phyloP scores from a whole-genome alignment of 225 moss, liverwort and hornwort genomes.

The Marchantia polymorpha region DNA sequence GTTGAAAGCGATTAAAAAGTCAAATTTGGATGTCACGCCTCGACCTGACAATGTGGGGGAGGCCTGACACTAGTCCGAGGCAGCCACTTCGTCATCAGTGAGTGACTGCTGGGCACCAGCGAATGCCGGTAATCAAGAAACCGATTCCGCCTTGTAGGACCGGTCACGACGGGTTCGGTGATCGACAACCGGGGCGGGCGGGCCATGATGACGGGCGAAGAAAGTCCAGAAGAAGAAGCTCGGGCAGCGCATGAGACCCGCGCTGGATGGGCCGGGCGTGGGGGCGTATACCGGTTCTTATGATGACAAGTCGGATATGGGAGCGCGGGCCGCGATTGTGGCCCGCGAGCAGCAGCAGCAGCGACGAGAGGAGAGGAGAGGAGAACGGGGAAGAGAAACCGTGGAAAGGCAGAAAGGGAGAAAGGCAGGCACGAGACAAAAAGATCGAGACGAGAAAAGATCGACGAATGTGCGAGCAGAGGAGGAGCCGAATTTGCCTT shows the following conservation, averaged over 20 bases:
- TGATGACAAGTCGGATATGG: neutral
- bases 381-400: neutral
- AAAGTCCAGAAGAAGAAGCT: neutral
- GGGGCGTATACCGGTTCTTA: neutral
- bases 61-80: too few relatives aligned
- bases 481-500: neutral
- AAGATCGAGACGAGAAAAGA: neutral
- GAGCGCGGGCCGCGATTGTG: slow-evolving; percentile 5
- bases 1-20: too few relatives aligned
- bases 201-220: neutral
- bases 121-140: neutral
- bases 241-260: neutral
- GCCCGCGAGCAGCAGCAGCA: neutral
- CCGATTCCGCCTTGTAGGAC: neutral
- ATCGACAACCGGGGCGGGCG: neutral
- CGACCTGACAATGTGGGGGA: too few relatives aligned
- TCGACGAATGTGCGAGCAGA: neutral
- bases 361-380: neutral
- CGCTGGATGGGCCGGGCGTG: neutral
- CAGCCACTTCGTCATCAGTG: too few relatives aligned
- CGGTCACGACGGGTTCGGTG: neutral
- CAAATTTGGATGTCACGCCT: too few relatives aligned
- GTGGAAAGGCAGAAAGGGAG: neutral
- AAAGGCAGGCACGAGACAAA: neutral
- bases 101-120: too few relatives aligned